Conservation (phyloP, 2,329 filamentous ascomycete species). For the Drechslera avenae region DNA sequence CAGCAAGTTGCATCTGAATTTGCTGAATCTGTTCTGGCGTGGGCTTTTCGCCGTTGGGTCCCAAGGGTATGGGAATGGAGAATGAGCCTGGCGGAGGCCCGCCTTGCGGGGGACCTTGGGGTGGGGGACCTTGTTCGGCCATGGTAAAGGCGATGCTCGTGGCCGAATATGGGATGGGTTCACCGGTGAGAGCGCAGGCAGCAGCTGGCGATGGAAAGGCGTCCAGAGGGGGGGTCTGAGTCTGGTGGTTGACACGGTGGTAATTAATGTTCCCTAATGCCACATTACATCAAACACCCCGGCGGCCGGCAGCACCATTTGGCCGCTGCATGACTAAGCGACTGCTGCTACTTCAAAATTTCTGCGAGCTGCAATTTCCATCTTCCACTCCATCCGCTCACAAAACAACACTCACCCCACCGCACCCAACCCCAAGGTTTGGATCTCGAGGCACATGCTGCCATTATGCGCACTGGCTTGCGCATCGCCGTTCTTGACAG, state of each 20-base stretch:
- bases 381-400: neutral
- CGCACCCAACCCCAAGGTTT: too few relatives aligned
- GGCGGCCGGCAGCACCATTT: slow-evolving; percentile 8
- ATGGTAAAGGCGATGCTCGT: slow-evolving; percentile 16
- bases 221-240: neutral
- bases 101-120: slow-evolving; percentile 13
- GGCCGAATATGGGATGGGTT: slow-evolving; percentile 1
- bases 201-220: neutral
- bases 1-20: slow-evolving; percentile 82
- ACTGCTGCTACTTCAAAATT: slow-evolving; percentile 5
- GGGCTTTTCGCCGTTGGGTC: slow-evolving; percentile 58
- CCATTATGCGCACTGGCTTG: neutral
- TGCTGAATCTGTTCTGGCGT: slow-evolving; percentile 82
- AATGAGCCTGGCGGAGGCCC: slow-evolving; percentile 26
- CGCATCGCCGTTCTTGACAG: neutral
- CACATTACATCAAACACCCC: slow-evolving; percentile 15
- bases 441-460: neutral
- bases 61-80: slow-evolving; percentile 30
- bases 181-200: neutral
- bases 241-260: slow-evolving; percentile 12
- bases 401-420: neutral
- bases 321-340: slow-evolving; percentile 9
- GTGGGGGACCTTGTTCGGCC: slow-evolving; percentile 27
- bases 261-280: slow-evolving; percentile 13
- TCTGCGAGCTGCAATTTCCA: slow-evolving; percentile 5